Conservation (phyloP, 129 eudicot species). For the Saposhnikovia divaricata region DNA sequence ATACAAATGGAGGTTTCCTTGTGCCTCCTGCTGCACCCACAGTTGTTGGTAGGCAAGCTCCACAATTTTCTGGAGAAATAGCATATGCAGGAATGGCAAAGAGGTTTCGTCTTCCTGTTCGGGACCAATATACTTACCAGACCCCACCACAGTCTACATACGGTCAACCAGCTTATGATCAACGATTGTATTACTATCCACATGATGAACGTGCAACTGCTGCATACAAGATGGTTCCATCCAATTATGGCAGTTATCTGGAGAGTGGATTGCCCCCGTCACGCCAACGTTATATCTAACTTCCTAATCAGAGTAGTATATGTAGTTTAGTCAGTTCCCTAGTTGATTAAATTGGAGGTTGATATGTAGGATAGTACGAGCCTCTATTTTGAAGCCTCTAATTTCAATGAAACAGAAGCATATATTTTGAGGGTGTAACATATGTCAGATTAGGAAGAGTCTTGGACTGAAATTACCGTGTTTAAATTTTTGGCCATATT, state of each 20-base stretch:
- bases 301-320: background rate
- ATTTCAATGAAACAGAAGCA: too few species aligned
- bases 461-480: too few species aligned
- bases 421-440: too few species aligned
- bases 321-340: background rate
- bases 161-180: slow-evolving; percentile 24
- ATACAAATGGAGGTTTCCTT: slow-evolving; percentile 21
- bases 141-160: slow-evolving; percentile 17
- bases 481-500: too few species aligned
- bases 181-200: slow-evolving; percentile 29
- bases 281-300: slow-evolving; percentile 24
- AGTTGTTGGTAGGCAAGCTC: slow-evolving; percentile 24
- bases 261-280: slow-evolving; percentile 13
- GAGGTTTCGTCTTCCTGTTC: background rate
- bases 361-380: background rate
- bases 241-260: slow-evolving; percentile 22
- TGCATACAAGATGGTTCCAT: background rate
- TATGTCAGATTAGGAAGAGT: too few species aligned
- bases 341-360: too few species aligned
- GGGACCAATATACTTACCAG: slow-evolving; percentile 22
- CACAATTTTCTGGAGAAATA: slow-evolving; percentile 11
- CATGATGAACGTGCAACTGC: slow-evolving; percentile 17
- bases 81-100: background rate
- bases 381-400: background rate
- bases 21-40: slow-evolving; percentile 18